phyloP scores from a whole-genome alignment of 2,329 filamentous ascomycete species.

The Fusarium paranaense region DNA sequence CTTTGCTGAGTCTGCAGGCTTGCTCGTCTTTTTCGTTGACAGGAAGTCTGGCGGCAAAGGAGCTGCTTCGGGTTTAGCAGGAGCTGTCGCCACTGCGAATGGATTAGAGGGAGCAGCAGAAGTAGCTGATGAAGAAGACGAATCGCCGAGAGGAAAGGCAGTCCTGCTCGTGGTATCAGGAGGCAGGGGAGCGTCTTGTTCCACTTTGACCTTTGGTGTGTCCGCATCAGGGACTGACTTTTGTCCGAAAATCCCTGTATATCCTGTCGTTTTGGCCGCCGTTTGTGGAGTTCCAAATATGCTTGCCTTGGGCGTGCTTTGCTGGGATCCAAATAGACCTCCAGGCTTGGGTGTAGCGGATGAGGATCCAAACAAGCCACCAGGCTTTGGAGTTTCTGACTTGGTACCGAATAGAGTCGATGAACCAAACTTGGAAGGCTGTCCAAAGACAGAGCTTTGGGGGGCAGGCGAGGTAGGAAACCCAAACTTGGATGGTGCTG shows the following conservation, averaged over 20 bases:
- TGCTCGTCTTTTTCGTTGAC: slow-evolving; percentile 34
- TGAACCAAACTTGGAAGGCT: slow-evolving; percentile 46
- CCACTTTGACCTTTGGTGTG: slow-evolving; percentile 53
- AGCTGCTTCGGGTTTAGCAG: slow-evolving; percentile 46
- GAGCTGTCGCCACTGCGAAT: slow-evolving; percentile 45
- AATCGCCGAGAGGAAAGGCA: slow-evolving; percentile 61
- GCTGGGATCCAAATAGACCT: slow-evolving; percentile 37
- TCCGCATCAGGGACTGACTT: slow-evolving; percentile 31
- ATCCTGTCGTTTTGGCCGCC: slow-evolving; percentile 35
- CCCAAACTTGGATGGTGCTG: slow-evolving; percentile 61
- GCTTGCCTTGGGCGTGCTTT: slow-evolving; percentile 35
- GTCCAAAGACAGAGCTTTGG: slow-evolving; percentile 50
- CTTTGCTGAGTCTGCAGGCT: slow-evolving; percentile 10
- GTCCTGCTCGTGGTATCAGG: slow-evolving; percentile 68
- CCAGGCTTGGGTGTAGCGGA: slow-evolving; percentile 46
- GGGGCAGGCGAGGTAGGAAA: slow-evolving; percentile 52
- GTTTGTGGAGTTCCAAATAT: slow-evolving; percentile 37
- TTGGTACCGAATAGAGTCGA: slow-evolving; percentile 46
- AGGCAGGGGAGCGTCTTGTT: slow-evolving; percentile 59
- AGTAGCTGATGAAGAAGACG: slow-evolving; percentile 63
- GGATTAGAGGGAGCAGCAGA: slow-evolving; percentile 50
- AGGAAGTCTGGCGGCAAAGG: slow-evolving; percentile 59
- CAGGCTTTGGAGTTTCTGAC: slow-evolving; percentile 38
- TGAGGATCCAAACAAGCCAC: slow-evolving; percentile 37
- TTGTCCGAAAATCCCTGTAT: slow-evolving; percentile 41